These are phyloP conservation scores for Tuber calosporum DNA, from an alignment of 495 filamentous ascomycete genomes.

Conservation along the genomic window DNA sequence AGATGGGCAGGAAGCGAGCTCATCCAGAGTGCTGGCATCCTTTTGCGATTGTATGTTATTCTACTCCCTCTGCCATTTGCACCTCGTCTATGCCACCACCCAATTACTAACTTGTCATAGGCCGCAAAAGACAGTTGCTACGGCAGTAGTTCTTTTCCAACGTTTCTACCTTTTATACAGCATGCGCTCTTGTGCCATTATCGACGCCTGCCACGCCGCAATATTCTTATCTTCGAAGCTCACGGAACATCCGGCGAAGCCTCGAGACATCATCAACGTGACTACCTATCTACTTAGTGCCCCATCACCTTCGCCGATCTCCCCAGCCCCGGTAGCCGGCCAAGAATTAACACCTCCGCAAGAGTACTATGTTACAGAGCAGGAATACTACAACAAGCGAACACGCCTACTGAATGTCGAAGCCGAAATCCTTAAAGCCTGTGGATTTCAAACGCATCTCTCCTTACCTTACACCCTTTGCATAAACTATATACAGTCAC, in stretches of 20 bases:
- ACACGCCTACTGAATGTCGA: constrained; percentile 61
- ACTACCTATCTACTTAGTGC: constrained; percentile 66
- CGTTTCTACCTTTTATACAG: constrained; percentile 67
- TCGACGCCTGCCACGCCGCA: constrained; percentile 75
- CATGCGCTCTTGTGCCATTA: constrained; percentile 22
- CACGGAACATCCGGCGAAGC: constrained; percentile 64
- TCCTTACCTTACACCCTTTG: constrained; percentile 79
- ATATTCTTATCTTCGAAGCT: constrained; percentile 81
- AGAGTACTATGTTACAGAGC: constrained; percentile 67
- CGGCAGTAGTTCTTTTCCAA: constrained; percentile 80
- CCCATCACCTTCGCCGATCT: constrained; percentile 55
- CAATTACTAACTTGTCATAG: constrained; percentile 17
- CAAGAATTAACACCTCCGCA: constrained; percentile 45
- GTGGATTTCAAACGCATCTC: constrained; percentile 77
- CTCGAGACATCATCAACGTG: constrained; percentile 73
- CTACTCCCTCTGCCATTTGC: neutral
- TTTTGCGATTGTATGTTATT: constrained; percentile 56
- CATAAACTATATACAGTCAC: constrained; percentile 84
- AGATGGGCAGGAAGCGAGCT: constrained; percentile 64
- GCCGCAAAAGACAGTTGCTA: constrained; percentile 81
- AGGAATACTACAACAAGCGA: constrained; percentile 57
- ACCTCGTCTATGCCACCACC: neutral
- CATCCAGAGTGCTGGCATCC: constrained; percentile 78
- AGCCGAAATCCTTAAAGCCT: constrained; percentile 61
- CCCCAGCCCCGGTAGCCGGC: constrained; percentile 44